Evolutionary conservation across 805 yeast species (phyloP), one percentile per base, ranked within the genome.

Genomic region (Lipomyces oligophaga): DNA sequence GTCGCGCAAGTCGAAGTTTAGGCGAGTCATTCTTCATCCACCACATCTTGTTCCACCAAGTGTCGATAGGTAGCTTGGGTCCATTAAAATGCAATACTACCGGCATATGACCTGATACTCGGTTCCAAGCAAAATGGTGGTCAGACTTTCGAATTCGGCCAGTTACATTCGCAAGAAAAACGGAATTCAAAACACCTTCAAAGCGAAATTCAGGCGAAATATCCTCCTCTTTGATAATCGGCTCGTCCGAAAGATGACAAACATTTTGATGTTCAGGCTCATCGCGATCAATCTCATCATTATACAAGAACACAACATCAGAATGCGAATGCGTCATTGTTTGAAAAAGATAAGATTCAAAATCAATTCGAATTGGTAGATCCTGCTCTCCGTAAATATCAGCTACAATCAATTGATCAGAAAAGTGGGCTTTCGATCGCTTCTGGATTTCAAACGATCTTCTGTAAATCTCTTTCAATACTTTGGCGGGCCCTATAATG

Each of bases 41-140:
- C 57, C 57, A 52, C 57, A 52, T 52, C 38, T 52, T 42, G 28
- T 38, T 41, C 57, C 57, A 52, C 57, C 57, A 52, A 18, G 52
- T 49, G 21, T 51, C 52, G 24, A 52, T 45, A 21, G 55, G 45
- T n/a, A 43, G 38, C 40, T 52, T 52, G 15, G 54, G 49, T 8
- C 57, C 57, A 34, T 52, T 52, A 46, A 52, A 52, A 36, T 52
- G 57, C 21, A 52, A 19, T 16, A 52, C 49, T 4, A 46, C 52
- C 4, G 57, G 57, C 5, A 31, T 16, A 28, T 45, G 35, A 21
- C 49, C 52, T 21, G 46, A 27, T 26, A 52, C 36, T 18, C 57
- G 43, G 38, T 52, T 52, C 57, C 57, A 52, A 11, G 52, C 54
- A 16, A 45, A 11, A 27, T 45, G 30, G 38, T 51, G 41, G 19